Evolutionary conservation across 108 stramenopile genomes (phyloP).

Genomic region (Seminavis robusta): DNA sequence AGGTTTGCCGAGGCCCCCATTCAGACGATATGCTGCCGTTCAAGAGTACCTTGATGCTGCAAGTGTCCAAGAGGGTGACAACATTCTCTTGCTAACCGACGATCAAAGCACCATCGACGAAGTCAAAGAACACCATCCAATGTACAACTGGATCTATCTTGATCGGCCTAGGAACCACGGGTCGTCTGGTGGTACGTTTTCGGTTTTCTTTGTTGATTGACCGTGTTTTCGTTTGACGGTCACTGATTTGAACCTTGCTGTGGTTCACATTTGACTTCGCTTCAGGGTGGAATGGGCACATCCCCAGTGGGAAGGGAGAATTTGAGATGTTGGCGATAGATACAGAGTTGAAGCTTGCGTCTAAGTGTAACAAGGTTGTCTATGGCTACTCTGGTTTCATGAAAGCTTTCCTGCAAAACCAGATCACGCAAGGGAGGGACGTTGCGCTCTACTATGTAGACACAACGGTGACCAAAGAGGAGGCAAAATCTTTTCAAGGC

Average conservation of each 20-base stretch:
- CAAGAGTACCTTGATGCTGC: constrained; percentile 12
- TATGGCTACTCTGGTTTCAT: constrained; percentile 6
- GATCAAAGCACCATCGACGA: constrained; percentile 26
- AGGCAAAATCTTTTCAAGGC: too few relatives aligned
- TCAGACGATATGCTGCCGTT: constrained; percentile 1
- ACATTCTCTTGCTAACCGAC: constrained; percentile 25
- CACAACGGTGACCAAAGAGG: too few relatives aligned
- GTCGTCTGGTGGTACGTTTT: constrained; percentile 9
- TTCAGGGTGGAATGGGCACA: too few relatives aligned
- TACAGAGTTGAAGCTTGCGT: constrained; percentile 3
- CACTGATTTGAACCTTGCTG: too few relatives aligned
- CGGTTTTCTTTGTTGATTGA: constrained; percentile 14
- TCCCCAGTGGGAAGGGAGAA: constrained; percentile 10
- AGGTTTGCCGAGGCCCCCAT: neutral
- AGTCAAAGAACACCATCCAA: constrained; percentile 5
- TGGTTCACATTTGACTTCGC: too few relatives aligned
- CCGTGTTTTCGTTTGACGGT: too few relatives aligned
- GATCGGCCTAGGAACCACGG: constrained; percentile 15
- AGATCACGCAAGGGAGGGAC: too few relatives aligned
- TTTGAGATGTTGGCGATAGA: constrained; percentile 14
- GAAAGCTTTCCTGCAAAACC: too few relatives aligned
- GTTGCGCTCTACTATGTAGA: too few relatives aligned
- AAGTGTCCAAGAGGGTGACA: constrained; percentile 3
- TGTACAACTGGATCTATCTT: constrained; percentile 27
- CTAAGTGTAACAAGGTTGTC: constrained; percentile 5